Evolutionary conservation across 1,139 yeast genomes (phyloP), one percentile per base, ranked within the genome.

Genomic region (Kodamaea fungicola): DNA sequence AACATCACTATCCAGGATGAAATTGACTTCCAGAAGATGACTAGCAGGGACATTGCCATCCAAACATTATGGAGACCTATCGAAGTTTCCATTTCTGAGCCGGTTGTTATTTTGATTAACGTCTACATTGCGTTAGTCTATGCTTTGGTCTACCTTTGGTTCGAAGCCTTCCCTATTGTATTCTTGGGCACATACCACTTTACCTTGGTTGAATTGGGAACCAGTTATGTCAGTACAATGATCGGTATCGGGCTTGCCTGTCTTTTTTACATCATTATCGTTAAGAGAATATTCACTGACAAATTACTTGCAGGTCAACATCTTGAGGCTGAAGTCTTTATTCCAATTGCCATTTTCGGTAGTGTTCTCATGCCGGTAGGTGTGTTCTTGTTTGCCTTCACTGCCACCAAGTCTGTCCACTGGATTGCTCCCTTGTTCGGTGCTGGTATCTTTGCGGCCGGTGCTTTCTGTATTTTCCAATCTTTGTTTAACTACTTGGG

Each of bases 81-180:
- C 35, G 67, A 66, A 42, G 63, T 73, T 31, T 58, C 67, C 5
- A 43, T 71, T 8, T 54, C 55, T 45, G 72, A 76, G 57, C 72
- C 76, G 30, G 67, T 71, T 34, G 68, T 71, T 41, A 39, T 80
- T 54, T 47, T 69, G 55, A 61, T 72, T 49, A 60, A 78, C 47
- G 24, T 74, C 13, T 78, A 80, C 53, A 60, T 74, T 46, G 71
- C 82, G 2, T 57, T 80, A 50, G 64, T 74, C 12, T 80, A 79
- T 54, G 71, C 80, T 23, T 57, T 76, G 25, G 54, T 75, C 52
- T 80, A 78, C 50, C 59, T 78, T 34, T 79, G 75, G 67, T 76
- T 80, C 47, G 85, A 80, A 54, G 80, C 79, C 1, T 1, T 76
- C 55, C 85, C 86, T 7, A 64, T 78, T 35, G 78, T 76, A 2